phyloP scores from a whole-genome alignment of 148 eudicot genomes.

The Spergularia marina region DNA sequence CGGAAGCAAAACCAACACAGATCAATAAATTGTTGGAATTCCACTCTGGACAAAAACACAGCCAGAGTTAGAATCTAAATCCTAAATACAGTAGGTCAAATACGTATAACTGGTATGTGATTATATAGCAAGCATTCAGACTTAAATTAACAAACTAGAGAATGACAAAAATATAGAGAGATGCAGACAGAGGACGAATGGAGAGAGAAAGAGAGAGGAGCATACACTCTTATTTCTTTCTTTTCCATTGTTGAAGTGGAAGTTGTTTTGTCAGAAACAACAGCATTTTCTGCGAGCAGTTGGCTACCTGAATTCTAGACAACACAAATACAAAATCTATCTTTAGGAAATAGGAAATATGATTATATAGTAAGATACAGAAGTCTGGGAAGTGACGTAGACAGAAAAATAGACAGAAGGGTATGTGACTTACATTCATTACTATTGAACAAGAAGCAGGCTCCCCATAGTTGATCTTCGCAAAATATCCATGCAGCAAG shows the following conservation, averaged over 20 bases:
- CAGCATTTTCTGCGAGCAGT: conserved; percentile 21
- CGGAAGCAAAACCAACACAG: not conserved
- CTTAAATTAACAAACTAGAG: not conserved
- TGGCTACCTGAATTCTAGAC: conserved; percentile 43
- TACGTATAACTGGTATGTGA: not conserved
- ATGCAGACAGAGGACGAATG: not conserved
- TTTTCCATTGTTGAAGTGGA: conserved; percentile 32
- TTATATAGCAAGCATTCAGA: not conserved
- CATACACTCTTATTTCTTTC: conserved; percentile 45
- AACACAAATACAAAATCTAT: conserved; percentile 15
- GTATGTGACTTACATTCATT: conserved; percentile 34
- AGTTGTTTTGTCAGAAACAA: conserved; percentile 22
- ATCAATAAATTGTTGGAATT: not conserved
- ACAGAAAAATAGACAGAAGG: not conserved
- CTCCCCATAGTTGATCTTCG: conserved; percentile 51
- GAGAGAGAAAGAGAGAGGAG: not conserved
- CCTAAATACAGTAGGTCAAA: not conserved
- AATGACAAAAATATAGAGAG: not conserved
- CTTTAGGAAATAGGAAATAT: conserved; percentile 6
- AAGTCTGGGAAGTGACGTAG: conserved; percentile 3
- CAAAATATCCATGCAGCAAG: conserved; percentile 43
- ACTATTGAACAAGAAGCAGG: conserved; percentile 23
- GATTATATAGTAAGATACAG: not conserved
- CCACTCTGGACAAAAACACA: not conserved
- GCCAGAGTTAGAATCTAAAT: not conserved